phyloP scores from a whole-genome alignment of 148 eudicot species.

The Rhododendron molle region DNA sequence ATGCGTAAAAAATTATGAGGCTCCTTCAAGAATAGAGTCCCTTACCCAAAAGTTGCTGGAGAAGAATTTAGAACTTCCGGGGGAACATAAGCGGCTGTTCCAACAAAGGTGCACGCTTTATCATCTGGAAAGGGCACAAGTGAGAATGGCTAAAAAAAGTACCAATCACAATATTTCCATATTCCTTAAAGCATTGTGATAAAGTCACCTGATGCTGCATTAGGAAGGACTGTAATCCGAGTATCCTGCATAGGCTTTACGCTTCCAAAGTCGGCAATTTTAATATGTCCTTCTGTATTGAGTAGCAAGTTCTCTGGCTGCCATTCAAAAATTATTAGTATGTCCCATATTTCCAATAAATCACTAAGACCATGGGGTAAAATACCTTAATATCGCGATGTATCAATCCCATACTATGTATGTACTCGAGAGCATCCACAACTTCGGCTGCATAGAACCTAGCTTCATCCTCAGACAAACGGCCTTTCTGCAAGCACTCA shows the following conservation, averaged over 20 bases:
- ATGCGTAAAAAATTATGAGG: neutral
- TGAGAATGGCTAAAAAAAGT: constrained; percentile 8
- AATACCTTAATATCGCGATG: constrained; percentile 98
- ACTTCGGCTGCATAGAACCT: constrained; percentile 96
- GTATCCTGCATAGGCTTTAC: constrained; percentile 99
- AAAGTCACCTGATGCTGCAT: constrained; percentile 82
- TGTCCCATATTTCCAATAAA: constrained; percentile 5
- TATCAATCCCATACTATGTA: constrained; percentile 89
- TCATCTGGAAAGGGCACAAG: constrained; percentile 52
- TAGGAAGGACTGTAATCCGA: constrained; percentile 88
- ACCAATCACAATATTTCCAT: neutral
- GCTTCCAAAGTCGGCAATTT: constrained; percentile 97
- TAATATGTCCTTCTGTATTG: constrained; percentile 90
- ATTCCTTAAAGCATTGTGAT: neutral
- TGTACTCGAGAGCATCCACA: constrained; percentile 94
- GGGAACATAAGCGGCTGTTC: constrained; percentile 98
- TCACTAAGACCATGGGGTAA: neutral
- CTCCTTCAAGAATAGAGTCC: constrained; percentile 10
- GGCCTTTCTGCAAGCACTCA: constrained; percentile 75
- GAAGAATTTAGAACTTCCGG: constrained; percentile 97
- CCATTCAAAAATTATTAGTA: constrained; percentile 27
- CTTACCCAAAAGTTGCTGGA: constrained; percentile 97
- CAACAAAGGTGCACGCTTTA: constrained; percentile 98
- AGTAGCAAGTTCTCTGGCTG: constrained; percentile 99
- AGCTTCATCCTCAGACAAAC: constrained; percentile 88